phyloP scores from a whole-genome alignment of 306 rosid genomes.

The Gillenia trifoliata region DNA sequence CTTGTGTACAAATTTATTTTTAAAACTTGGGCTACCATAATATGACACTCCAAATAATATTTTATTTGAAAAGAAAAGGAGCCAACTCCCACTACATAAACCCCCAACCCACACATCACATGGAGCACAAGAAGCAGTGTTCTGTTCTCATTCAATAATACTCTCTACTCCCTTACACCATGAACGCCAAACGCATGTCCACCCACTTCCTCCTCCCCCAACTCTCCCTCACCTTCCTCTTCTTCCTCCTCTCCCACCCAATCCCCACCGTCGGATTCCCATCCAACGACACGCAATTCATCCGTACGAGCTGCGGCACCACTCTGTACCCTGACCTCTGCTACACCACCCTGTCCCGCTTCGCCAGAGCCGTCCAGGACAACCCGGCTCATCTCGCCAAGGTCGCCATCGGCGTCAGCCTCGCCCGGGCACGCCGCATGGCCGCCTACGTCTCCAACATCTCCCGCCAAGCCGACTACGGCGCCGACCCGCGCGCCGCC shows the following conservation, averaged over 20 bases:
- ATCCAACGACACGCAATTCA: slow-evolving; percentile 41
- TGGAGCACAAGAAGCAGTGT: not conserved
- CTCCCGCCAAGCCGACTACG: slow-evolving; percentile 56
- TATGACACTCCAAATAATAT: no score
- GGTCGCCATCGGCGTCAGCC: slow-evolving; percentile 65
- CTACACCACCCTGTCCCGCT: slow-evolving; percentile 77
- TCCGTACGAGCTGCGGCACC: slow-evolving; percentile 67
- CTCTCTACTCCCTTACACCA: not conserved
- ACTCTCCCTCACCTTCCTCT: not conserved
- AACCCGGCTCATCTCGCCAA: slow-evolving; percentile 76
- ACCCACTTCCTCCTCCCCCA: not conserved
- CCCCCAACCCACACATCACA: not conserved
- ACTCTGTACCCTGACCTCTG: slow-evolving; percentile 89
- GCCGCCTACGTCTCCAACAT: slow-evolving; percentile 60
- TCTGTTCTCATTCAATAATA: not conserved
- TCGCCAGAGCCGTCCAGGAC: slow-evolving; percentile 68
- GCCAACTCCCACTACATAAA: not conserved
- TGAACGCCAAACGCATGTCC: not conserved
- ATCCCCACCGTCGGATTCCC: slow-evolving; percentile 12
- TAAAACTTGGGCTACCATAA: no score
- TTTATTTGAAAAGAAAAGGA: no score
- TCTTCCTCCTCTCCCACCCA: not conserved
- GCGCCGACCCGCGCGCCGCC: slow-evolving; percentile 36
- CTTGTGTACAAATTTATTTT: no score
- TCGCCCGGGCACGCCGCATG: slow-evolving; percentile 42